Evolutionary conservation across 2,329 filamentous ascomycete genomes (phyloP), one percentile per base, ranked within the genome.

Genomic region (Penicillium sp.): DNA sequence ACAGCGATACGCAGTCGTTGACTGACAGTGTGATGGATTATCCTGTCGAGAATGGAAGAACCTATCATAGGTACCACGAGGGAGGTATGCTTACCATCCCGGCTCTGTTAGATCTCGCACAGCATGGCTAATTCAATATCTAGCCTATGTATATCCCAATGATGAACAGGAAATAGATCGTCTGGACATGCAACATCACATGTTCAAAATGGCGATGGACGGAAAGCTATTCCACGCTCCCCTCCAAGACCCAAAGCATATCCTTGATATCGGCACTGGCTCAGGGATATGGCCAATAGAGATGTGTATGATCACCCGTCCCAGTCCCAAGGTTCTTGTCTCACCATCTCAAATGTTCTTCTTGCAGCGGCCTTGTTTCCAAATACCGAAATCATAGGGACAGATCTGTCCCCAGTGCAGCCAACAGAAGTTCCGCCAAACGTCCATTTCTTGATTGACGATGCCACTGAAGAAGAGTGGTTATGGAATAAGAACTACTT

Each of bases 391-490:
- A 79, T 90, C 31, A 80, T 82, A 49, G 87, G 86, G 33, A 88
- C 84, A 9, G 87, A 90, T 66, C 78, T 90, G 6, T 89, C 86
- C 1, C 86, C 87, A 2, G 86, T 89, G 27, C 87, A 90, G 67
- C 86, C 87, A 2, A 76, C 76, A 5, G 78, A 83, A 48, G 86
- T 91, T 0, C 89, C 89, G 0, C 82, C 84, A 19, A 93, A 93
- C 61, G 87, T 91, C 15, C 84, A 86, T 61, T 93, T 93, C 63
- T 85, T 86, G 59, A 82, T 93, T 46, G 88, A 91, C 68, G 89
- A 92, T 66, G 80, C 81, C 68, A 80, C 82, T 4, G 84, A 86
- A 67, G 77, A 80, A 1, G 82, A 88, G 55, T 86, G 85, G 84
- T 75, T 83, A 74, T 69, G 84, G 74, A 75, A 79, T 6, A 66